Evolutionary conservation across 2,329 filamentous ascomycete species (phyloP).

Genomic region (Ilyonectria robusta): DNA sequence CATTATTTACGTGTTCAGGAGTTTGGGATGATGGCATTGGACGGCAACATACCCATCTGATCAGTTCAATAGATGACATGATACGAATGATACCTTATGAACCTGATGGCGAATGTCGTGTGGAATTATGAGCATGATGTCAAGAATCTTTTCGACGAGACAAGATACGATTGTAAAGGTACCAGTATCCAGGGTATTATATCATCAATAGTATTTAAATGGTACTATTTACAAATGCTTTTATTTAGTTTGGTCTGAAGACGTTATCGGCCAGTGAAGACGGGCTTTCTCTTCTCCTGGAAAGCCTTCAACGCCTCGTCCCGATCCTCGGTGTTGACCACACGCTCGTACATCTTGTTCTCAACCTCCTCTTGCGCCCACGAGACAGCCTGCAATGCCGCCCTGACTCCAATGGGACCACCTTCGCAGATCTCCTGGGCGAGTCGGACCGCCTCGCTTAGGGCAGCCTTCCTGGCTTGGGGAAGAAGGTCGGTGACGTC

Average conservation of each 20-base stretch:
- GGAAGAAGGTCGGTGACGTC: conserved; percentile 62
- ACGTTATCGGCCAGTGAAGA: conserved; percentile 67
- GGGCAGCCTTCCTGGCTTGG: conserved; percentile 75
- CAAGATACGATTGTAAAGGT: neutral
- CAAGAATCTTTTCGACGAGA: neutral
- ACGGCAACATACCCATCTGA: conserved; percentile 30
- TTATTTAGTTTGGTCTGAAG: neutral
- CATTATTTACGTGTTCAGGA: conserved; percentile 23
- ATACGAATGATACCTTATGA: conserved; percentile 18
- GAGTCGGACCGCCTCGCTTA: conserved; percentile 83
- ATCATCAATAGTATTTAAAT: neutral
- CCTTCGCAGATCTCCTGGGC: conserved; percentile 91
- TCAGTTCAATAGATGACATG: conserved; percentile 26
- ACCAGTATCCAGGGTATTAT: neutral
- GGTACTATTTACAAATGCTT: conserved; percentile 2
- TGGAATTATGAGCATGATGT: neutral
- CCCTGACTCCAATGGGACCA: conserved; percentile 85
- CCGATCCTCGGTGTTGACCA: conserved; percentile 87
- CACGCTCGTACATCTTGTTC: conserved; percentile 87
- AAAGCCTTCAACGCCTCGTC: conserved; percentile 92
- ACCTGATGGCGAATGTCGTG: neutral
- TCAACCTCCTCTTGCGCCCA: conserved; percentile 83
- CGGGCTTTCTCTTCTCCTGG: conserved; percentile 72
- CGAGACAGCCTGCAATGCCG: conserved; percentile 83
- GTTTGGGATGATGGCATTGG: conserved; percentile 28